Percentiles rank a stretch among this genome's conserved stretches.
Conservation (phyloP, 2,329 filamentous ascomycete genomes). For the Didymella glomerata region DNA sequence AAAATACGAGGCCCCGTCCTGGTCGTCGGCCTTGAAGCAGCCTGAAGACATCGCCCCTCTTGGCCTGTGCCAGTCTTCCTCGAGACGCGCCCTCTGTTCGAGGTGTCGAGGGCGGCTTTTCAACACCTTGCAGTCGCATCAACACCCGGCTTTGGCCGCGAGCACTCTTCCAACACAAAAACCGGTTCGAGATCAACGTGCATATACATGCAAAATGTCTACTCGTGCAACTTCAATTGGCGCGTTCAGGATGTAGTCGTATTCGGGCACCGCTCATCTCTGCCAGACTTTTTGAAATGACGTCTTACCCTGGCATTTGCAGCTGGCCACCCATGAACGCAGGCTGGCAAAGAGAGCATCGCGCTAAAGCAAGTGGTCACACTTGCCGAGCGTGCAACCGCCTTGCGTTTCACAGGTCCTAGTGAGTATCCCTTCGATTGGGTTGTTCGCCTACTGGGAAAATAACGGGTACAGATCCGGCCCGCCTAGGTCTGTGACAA, state of each 20-base stretch:
- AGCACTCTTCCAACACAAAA: conserved; percentile 3
- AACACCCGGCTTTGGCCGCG: conserved; percentile 1
- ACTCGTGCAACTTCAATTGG: not conserved
- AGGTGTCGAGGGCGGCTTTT: conserved; percentile 1
- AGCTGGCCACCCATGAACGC: conserved; percentile 22
- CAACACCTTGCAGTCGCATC: conserved; percentile 7
- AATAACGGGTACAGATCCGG: conserved; percentile 25
- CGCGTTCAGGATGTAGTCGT: not conserved
- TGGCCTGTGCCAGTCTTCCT: conserved; percentile 22
- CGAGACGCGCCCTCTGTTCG: not conserved
- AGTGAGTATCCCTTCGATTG: conserved; percentile 31
- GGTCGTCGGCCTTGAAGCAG: conserved; percentile 15
- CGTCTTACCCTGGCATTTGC: conserved; percentile 17
- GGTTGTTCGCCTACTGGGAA: conserved; percentile 21
- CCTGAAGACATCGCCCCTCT: conserved; percentile 17
- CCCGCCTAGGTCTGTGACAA: conserved; percentile 24
- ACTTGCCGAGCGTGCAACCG: conserved; percentile 28
- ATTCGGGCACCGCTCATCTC: conserved; percentile 3
- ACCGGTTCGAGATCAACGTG: not conserved
- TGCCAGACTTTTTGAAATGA: conserved; percentile 8
- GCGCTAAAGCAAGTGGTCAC: conserved; percentile 28
- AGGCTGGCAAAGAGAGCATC: conserved; percentile 21
- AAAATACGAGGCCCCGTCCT: conserved; percentile 8
- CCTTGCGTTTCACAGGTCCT: conserved; percentile 32
- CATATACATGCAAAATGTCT: not conserved